phyloP scores from a whole-genome alignment of 352 stramenopile genomes.

The Phytophthora cactorum region DNA sequence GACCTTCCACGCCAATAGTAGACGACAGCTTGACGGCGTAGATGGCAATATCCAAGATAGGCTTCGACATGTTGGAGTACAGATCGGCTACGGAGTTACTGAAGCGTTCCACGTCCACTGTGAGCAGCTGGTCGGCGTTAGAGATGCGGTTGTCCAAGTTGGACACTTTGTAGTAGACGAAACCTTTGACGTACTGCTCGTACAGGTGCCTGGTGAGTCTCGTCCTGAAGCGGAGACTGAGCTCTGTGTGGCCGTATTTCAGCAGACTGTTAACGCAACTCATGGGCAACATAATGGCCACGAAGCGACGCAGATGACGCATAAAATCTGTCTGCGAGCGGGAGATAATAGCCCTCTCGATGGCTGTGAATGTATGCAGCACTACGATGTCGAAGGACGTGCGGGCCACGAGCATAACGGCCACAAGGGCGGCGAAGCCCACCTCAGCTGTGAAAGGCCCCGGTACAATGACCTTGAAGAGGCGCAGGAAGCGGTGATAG shows the following conservation, averaged over 20 bases:
- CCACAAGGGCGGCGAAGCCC: conserved; percentile 69
- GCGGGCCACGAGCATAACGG: conserved; percentile 60
- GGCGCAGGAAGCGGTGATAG: conserved; percentile 59
- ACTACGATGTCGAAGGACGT: conserved; percentile 85
- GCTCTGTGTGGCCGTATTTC: conserved; percentile 83
- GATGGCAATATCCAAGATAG: conserved; percentile 82
- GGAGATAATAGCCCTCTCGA: conserved; percentile 80
- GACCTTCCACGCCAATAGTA: conserved; percentile 77
- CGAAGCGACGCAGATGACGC: conserved; percentile 73
- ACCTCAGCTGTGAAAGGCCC: conserved; percentile 73
- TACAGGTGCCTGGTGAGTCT: conserved; percentile 85
- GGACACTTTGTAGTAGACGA: conserved; percentile 92
- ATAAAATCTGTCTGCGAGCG: conserved; percentile 71
- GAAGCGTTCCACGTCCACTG: conserved; percentile 88
- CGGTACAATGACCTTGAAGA: conserved; percentile 80
- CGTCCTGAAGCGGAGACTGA: conserved; percentile 84
- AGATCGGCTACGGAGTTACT: conserved; percentile 82
- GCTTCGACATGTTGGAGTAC: conserved; percentile 91
- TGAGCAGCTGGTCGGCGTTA: conserved; percentile 89
- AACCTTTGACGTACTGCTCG: conserved; percentile 86
- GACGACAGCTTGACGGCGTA: conserved; percentile 74
- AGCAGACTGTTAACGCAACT: conserved; percentile 84
- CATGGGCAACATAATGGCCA: conserved; percentile 80
- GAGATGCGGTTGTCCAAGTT: conserved; percentile 90
- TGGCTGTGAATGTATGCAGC: conserved; percentile 77